A percentile compares a stretch with the other conserved stretches of the same genome.
phyloP scores from a whole-genome alignment of 345 rosid genomes.

The Noccaea bulbosa region DNA sequence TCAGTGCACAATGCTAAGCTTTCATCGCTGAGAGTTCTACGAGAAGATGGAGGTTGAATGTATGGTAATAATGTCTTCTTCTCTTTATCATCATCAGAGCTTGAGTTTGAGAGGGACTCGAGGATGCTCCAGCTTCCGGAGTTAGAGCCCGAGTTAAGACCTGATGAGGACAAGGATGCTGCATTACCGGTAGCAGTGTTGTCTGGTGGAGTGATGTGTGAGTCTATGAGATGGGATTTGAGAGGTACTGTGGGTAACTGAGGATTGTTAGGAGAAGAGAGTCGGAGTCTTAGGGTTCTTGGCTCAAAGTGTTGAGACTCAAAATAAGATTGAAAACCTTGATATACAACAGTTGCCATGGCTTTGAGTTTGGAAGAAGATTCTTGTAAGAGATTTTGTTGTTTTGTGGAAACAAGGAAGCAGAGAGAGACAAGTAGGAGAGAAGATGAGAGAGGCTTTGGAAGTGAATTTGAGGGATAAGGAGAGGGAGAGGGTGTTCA shows the following conservation, averaged over 20 bases:
- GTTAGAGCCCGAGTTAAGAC: constrained; percentile 41
- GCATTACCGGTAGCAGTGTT: constrained; percentile 20
- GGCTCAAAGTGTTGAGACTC: constrained; percentile 65
- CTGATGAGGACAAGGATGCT: constrained; percentile 39
- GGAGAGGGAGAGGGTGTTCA: constrained; percentile 36
- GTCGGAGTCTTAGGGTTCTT: constrained; percentile 57
- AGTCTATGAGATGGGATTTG: constrained; percentile 45
- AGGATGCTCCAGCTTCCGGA: constrained; percentile 60
- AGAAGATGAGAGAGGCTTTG: constrained; percentile 32
- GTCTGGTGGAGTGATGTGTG: constrained; percentile 40
- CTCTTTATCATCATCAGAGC: constrained; percentile 41
- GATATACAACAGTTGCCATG: constrained; percentile 78
- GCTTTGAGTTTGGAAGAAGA: neutral
- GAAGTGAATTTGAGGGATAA: constrained; percentile 48
- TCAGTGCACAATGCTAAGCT: constrained; percentile 89
- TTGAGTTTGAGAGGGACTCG: constrained; percentile 44
- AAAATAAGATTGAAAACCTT: constrained; percentile 58
- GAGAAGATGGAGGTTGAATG: constrained; percentile 51
- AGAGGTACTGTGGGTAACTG: constrained; percentile 42
- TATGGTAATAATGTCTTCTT: constrained; percentile 35
- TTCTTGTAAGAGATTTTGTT: constrained; percentile 21
- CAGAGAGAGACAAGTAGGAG: constrained; percentile 21
- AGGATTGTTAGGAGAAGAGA: constrained; percentile 53
- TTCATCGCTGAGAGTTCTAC: constrained; percentile 57
- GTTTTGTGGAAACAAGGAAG: constrained; percentile 28